Evolutionary conservation across 2,329 filamentous ascomycete genomes (phyloP), one percentile per base, ranked within the genome.

Genomic region (Fusarium lateritium): DNA sequence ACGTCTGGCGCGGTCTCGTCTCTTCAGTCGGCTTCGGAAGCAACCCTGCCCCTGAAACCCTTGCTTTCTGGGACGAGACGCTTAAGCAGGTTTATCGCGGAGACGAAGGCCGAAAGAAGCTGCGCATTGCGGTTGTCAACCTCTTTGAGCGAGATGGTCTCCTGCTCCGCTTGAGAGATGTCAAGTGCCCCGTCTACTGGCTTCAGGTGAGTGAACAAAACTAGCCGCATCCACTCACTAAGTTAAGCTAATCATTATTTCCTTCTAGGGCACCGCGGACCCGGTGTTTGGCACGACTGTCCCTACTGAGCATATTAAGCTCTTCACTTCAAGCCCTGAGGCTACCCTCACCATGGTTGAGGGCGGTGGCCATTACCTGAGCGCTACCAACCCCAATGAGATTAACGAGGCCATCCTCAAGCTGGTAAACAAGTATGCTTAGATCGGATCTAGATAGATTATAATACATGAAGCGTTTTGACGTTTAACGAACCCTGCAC

Each of bases 151-250:
- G 85, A 36, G 85, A 87, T 54, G 81, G 84, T 2, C 77, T 87
- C 7, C 71, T 84, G 9, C 63, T 79, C n/a, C 78, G 85, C 13
- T 58, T 86, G 38, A 65, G 77, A 21, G 82, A 86, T 62, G 73
- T 87, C 60, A 81, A 77, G 60, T 87, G 84, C 57, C 85, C 85
- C 3, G 83, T 87, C 10, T 79, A 83, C 56, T 87, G 85, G 85
- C 76, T 86, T 17, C 84, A 86, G 73, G 83, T 85, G 64, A 69
- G 78, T 56, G 26, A 47, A 9, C 21, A 24, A 28, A 15, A 13
- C 36, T 76, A 28, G 19, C 7, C 21, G 7, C 39, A 21, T 42
- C 14, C 33, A 14, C 13, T 8, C 21, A 33, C 40, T 22, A n/a
- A 17, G 2, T 22, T 11, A 24, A 60, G 22, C 58, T 71, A 49